Percentiles rank a stretch among this genome's conserved stretches.
Evolutionary conservation across 345 rosid species (phyloP).

Genomic region (Trapa bicornis): DNA sequence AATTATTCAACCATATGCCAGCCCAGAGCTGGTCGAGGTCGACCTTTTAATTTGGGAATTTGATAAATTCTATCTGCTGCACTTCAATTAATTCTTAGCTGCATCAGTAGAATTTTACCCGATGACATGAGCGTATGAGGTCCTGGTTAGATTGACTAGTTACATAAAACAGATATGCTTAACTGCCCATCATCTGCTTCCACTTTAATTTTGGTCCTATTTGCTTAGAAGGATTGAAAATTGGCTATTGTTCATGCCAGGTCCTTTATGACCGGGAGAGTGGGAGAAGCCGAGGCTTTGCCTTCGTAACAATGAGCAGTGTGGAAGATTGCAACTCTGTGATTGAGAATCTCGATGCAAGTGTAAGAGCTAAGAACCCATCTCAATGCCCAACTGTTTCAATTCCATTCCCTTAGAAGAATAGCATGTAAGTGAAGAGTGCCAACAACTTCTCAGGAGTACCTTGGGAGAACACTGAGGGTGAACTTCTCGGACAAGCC

Average conservation of each 20-base stretch:
- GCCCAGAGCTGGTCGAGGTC: conserved; percentile 79
- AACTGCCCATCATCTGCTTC: too few relatives aligned
- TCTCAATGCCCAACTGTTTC: background rate
- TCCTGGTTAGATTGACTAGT: background rate
- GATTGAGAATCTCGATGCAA: conserved; percentile 75
- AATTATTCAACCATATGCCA: conserved; percentile 61
- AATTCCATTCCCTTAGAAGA: background rate
- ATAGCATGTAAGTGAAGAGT: background rate
- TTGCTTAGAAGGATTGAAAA: background rate
- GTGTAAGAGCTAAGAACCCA: conserved; percentile 47
- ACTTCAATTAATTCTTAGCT: background rate
- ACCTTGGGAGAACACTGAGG: conserved; percentile 50
- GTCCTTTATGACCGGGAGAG: conserved; percentile 75
- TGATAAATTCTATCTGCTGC: too few relatives aligned
- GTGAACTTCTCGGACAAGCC: conserved; percentile 79
- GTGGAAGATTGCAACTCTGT: conserved; percentile 61
- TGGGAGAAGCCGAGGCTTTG: conserved; percentile 84
- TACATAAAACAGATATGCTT: background rate
- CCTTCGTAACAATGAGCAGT: conserved; percentile 82
- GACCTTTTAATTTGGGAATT: background rate
- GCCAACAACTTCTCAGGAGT: conserved; percentile 33
- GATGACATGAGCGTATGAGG: background rate
- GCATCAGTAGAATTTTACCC: background rate
- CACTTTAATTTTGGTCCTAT: too few relatives aligned
- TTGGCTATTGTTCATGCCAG: conserved; percentile 13